phyloP scores from a whole-genome alignment of 1,139 yeast species.

The Groenewaldozyma sp. region DNA sequence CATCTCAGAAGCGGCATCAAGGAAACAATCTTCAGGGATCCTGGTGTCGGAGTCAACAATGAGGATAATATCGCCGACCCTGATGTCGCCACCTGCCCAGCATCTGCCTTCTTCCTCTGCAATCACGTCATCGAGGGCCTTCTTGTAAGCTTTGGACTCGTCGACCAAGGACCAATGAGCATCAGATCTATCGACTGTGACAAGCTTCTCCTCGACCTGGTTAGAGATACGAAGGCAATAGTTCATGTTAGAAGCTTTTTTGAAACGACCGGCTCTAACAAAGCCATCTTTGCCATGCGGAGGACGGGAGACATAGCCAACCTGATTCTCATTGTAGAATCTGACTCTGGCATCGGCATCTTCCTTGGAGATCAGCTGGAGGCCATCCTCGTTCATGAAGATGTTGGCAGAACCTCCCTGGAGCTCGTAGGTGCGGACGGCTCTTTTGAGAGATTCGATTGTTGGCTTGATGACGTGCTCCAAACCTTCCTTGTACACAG shows the following conservation, averaged over 20 bases:
- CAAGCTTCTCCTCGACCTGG: neutral
- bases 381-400: neutral
- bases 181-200: neutral
- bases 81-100: neutral
- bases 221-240: neutral
- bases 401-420: neutral
- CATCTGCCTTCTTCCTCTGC: neutral
- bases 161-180: neutral
- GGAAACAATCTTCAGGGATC: neutral
- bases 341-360: neutral
- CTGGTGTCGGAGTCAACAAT: neutral
- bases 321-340: neutral
- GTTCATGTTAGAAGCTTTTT: neutral
- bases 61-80: neutral
- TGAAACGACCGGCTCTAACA: neutral
- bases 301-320: neutral
- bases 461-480: neutral
- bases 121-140: neutral
- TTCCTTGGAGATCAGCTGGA: neutral
- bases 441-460: neutral
- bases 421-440: neutral
- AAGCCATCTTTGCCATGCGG: neutral
- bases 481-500: neutral
- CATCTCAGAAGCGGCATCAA: neutral
- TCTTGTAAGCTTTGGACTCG: neutral